Conservation (phyloP, 2,329 filamentous ascomycete species). For the Nemania abortiva region DNA sequence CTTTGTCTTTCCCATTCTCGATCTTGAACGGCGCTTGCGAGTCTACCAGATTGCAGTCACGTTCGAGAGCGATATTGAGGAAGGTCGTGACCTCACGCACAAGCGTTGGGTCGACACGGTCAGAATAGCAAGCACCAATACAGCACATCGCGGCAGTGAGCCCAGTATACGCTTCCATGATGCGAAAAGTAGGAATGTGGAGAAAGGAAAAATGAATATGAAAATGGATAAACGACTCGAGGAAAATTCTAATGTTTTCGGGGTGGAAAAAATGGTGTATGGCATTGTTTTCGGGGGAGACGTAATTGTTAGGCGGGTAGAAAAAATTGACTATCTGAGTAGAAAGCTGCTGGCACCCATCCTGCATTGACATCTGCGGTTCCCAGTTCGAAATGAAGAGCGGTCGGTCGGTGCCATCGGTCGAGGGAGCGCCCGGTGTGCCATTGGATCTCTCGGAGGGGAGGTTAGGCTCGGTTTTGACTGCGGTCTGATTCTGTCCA, state of each 20-base stretch:
- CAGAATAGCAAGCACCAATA: constrained; percentile 80
- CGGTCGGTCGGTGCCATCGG: constrained; percentile 55
- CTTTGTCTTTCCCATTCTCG: constrained; percentile 53
- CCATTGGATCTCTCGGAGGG: constrained; percentile 63
- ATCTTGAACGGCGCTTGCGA: constrained; percentile 55
- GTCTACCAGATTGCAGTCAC: constrained; percentile 62
- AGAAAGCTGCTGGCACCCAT: constrained; percentile 67
- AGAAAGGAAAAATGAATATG: constrained; percentile 80
- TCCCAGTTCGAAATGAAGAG: constrained; percentile 63
- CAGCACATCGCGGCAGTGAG: constrained; percentile 78
- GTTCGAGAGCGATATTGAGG: constrained; percentile 69
- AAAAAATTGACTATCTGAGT: constrained; percentile 69
- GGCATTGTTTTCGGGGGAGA: constrained; percentile 65
- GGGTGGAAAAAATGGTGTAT: constrained; percentile 73
- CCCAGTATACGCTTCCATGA: constrained; percentile 73
- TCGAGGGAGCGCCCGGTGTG: constrained; percentile 58
- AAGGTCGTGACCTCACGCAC: constrained; percentile 77
- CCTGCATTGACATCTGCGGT: constrained; percentile 60
- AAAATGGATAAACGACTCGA: constrained; percentile 78
- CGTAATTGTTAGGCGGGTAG: constrained; percentile 67
- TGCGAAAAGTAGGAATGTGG: constrained; percentile 77
- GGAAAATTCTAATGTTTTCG: constrained; percentile 77
- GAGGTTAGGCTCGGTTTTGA: constrained; percentile 74
- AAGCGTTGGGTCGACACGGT: constrained; percentile 65
- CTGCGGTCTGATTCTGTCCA: constrained; percentile 76